phyloP scores from a whole-genome alignment of 139 green algal genomes.

The Asterochloris sp. region DNA sequence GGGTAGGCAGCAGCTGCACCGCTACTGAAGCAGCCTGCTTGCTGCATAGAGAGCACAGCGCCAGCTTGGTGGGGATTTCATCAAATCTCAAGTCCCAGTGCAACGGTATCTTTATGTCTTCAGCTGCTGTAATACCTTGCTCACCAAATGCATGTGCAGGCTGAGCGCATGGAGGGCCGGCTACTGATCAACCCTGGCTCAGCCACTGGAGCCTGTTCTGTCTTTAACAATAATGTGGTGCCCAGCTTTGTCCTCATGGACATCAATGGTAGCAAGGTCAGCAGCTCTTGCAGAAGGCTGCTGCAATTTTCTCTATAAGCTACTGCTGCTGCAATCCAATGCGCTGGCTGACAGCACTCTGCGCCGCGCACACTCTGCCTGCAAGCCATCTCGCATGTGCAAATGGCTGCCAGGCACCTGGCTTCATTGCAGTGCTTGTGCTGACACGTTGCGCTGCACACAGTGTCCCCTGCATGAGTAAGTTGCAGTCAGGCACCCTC shows the following conservation, averaged over 20 bases:
- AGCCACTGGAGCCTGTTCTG: slow-evolving; percentile 87
- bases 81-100: no score
- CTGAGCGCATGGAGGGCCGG: slow-evolving; percentile 51
- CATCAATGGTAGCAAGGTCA: slow-evolving; percentile 77
- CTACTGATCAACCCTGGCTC: slow-evolving; percentile 93
- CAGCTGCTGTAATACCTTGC: neutral
- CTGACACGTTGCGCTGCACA: neutral
- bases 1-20: no score
- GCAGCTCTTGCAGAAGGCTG: neutral
- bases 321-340: no score
- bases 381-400: slow-evolving; percentile 41
- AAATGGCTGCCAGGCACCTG: neutral
- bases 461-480: neutral
- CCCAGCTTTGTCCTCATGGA: slow-evolving; percentile 96
- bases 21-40: no score
- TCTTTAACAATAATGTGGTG: slow-evolving; percentile 21
- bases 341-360: no score
- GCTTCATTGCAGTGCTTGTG: neutral
- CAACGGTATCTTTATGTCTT: no score
- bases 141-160: slow-evolving; percentile 28
- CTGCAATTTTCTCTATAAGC: no score
- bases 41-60: no score
- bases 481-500: neutral
- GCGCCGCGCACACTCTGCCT: slow-evolving; percentile 23
- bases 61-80: no score